Evolutionary conservation across 768 basidiomycete genomes (phyloP).

Genomic region (Serendipita sp.): DNA sequence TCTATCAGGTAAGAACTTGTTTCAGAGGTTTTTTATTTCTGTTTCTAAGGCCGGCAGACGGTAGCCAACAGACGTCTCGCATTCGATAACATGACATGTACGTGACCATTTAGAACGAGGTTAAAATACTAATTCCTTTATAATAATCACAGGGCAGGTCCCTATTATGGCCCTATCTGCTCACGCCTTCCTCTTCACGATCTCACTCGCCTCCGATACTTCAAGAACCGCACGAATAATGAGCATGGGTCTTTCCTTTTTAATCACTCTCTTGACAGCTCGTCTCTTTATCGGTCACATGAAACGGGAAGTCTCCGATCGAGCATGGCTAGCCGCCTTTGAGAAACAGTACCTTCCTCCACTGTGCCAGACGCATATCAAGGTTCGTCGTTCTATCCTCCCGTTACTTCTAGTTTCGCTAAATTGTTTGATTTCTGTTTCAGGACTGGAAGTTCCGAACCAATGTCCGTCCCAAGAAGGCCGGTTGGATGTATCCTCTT

Average conservation of each 20-base stretch:
- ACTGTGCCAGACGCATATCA: not conserved
- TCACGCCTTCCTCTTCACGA: constrained; percentile 5
- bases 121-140: not conserved
- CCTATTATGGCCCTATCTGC: not conserved
- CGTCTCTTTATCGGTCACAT: constrained; percentile 5
- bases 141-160: not conserved
- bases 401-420: not conserved
- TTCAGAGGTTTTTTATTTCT: too few relatives aligned
- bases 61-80: not conserved
- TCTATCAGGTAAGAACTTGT: not conserved
- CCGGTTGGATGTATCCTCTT: not conserved
- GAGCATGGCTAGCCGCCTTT: not conserved
- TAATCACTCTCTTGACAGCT: not conserved
- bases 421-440: not conserved
- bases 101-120: not conserved
- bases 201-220: not conserved
- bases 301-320: not conserved
- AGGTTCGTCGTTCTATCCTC: not conserved
- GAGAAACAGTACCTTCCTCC: not conserved
- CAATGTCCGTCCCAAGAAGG: not conserved
- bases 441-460: not conserved
- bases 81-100: constrained; percentile 5
- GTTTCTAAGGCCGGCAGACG: not conserved
- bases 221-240: not conserved
- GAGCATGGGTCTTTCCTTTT: not conserved